Base-by-base conservation (phyloP, 495 filamentous ascomycete species). In the Aspergillus kassunensis region DNA sequence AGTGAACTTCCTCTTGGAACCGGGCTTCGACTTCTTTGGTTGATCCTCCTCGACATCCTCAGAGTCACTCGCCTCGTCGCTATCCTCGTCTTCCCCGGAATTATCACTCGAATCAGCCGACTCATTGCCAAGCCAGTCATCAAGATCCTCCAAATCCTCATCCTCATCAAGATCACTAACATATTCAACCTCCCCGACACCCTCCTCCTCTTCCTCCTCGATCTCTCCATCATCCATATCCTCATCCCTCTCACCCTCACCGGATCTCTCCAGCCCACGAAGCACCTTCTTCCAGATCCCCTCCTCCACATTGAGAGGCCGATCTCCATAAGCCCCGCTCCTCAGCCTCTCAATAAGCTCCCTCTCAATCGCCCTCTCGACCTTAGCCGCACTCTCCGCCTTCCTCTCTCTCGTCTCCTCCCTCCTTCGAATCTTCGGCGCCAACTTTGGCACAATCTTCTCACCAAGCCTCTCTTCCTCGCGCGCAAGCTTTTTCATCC, bases 221-320 rank as follows among this genome's bases (percentile, higher is more conserved):
- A 43, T n/a, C 55, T 96, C 90, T 4, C 90, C 92, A 61, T 92
- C 88, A 59, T 97, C 92, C 63, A 91, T 62, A 66, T 97, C 92
- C 72, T 88, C 82, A 70, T 97, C 93, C 56, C 90, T 77, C 59
- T 76, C 77, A 39, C 86, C 93, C 64, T 93, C 89, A 20, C 91
- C 91, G 57, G 83, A 81, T 50, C 84, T 79, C 79, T 97, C 95
- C 65, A 97, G 72, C 2, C 91, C 91, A 37, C 85, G 84, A 40
- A 98, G 78, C 21, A 98, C 95, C 80, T 90, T 93, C 85, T 96
- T 96, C 93, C 93, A 98, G 55, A 98, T 90, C 12, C 75, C 76
- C 68, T 95, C 89, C 64, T 93, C 91, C 13, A 93, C 90, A 72
- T 98, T 98, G 52, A 98, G 69, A 34, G 95, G 93, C 64, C 87